Conservation (phyloP, 306 rosid species). For the Astragalus membranaceus region DNA sequence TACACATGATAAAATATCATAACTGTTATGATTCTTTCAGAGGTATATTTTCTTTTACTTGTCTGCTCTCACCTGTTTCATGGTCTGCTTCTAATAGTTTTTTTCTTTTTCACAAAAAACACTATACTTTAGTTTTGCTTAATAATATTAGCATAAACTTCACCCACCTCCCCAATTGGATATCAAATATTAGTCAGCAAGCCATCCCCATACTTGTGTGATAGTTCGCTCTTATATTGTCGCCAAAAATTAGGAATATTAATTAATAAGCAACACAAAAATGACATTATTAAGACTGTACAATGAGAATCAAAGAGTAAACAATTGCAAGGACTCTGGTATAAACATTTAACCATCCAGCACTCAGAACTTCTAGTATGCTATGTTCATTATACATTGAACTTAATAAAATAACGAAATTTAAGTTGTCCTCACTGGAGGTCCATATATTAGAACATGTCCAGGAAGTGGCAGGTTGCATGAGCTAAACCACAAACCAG, state of each 20-base stretch:
- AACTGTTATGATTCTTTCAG: background rate
- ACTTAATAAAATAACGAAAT: background rate
- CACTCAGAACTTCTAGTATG: background rate
- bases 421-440: constrained; percentile 63
- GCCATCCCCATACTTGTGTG: constrained; percentile 1
- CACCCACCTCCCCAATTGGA: no score
- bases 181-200: background rate
- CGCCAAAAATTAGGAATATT: background rate
- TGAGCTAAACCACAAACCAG: constrained; percentile 73
- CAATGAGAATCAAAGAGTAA: background rate
- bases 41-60: background rate
- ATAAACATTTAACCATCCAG: background rate
- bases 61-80: background rate
- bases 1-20: background rate
- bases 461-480: constrained; percentile 79
- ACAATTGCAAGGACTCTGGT: background rate
- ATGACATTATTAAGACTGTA: background rate
- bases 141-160: no score
- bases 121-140: background rate
- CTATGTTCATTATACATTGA: background rate
- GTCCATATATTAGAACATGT: constrained; percentile 78
- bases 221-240: background rate
- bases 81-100: background rate
- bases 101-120: background rate
- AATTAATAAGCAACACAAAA: background rate